Percentiles rank a stretch among this genome's conserved stretches.
Conservation (phyloP, 352 stramenopile species). For the Globisporangium irregulare region DNA sequence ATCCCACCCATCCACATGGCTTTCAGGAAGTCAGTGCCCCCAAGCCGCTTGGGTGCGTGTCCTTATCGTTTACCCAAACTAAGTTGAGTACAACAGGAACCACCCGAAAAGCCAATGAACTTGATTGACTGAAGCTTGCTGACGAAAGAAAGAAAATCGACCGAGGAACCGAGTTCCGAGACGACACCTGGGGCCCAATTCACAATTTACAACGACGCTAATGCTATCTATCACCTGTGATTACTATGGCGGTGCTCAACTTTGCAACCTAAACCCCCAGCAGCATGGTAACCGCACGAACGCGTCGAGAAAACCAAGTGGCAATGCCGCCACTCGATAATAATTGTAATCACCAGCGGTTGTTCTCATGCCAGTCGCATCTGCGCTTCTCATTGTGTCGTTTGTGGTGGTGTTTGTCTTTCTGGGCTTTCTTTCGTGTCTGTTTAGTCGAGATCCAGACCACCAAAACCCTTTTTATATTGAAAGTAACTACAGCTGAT, state of each 20-base stretch:
- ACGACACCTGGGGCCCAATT: neutral
- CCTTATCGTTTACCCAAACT: neutral
- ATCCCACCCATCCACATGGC: neutral
- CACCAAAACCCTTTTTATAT: neutral
- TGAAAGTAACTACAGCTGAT: neutral
- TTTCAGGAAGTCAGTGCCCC: neutral
- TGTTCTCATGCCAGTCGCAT: neutral
- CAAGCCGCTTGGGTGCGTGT: neutral
- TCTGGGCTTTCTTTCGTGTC: neutral
- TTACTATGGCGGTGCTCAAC: neutral
- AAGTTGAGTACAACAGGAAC: neutral
- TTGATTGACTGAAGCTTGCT: neutral
- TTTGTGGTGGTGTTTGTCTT: neutral
- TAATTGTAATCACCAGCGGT: neutral
- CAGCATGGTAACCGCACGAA: neutral
- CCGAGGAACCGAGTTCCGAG: neutral
- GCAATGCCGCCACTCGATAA: neutral
- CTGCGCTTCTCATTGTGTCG: neutral
- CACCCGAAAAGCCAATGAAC: neutral
- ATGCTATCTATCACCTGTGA: neutral
- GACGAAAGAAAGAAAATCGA: neutral
- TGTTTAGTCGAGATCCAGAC: neutral
- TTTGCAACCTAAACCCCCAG: neutral
- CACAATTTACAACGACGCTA: neutral
- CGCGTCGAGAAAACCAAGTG: conserved; percentile 6